Conservation (phyloP, 371 early-diverging fungal genomes). For the Mucor piriformis region DNA sequence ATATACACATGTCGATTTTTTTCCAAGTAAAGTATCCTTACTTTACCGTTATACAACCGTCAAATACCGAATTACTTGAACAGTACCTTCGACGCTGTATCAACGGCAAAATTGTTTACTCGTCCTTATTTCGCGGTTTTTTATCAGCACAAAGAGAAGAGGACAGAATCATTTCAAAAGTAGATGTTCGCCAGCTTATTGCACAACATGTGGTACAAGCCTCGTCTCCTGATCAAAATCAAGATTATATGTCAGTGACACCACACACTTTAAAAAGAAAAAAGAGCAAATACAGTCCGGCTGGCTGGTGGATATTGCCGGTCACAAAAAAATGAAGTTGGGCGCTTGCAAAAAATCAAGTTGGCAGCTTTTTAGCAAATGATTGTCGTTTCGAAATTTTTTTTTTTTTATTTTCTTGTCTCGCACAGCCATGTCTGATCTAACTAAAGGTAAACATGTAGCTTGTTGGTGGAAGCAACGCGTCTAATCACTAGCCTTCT, state of each 20-base stretch:
- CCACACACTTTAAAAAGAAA: constrained; percentile 4
- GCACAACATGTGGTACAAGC: constrained; percentile 16
- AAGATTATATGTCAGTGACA: not conserved
- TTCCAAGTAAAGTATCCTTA: too few relatives aligned
- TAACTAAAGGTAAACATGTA: too few relatives aligned
- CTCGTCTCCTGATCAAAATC: not conserved
- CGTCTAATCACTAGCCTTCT: constrained; percentile 10
- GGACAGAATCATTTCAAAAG: constrained; percentile 33
- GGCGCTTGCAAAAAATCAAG: too few relatives aligned
- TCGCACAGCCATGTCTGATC: too few relatives aligned
- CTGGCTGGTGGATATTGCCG: too few relatives aligned
- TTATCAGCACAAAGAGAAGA: constrained; percentile 51
- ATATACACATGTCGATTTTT: too few relatives aligned
- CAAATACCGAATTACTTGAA: constrained; percentile 44
- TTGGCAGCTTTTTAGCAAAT: too few relatives aligned
- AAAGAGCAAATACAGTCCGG: constrained; percentile 3
- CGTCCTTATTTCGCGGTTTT: constrained; percentile 50
- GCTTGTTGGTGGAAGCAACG: constrained; percentile 11
- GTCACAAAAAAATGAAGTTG: too few relatives aligned
- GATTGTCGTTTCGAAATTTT: too few relatives aligned
- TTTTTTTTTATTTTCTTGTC: too few relatives aligned
- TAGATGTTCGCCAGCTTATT: constrained; percentile 13
- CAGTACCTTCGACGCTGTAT: constrained; percentile 37
- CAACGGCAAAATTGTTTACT: constrained; percentile 24
- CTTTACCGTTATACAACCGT: not conserved